Base-by-base conservation (phyloP, 768 basidiomycete genomes). In the Hypholoma sublateritium region DNA sequence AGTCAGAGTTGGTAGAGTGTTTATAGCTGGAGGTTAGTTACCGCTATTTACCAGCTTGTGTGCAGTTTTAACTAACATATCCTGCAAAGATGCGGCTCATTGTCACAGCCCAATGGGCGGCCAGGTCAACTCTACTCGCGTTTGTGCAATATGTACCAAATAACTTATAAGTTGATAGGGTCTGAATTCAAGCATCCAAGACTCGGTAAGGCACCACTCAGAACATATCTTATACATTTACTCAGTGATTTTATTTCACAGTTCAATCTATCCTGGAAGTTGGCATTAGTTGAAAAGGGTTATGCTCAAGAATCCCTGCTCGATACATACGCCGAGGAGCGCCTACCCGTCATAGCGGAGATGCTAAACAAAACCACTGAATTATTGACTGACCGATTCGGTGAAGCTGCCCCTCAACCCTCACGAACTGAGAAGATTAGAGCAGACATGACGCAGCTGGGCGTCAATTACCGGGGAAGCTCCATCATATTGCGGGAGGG, bases 391-490 rank as follows among this genome's bases (percentile, higher is more conserved):
- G 39, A 53, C n/a, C 14, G 43, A 28, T 44, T 39, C 17, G 43
- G 42, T 12, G 17, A 53, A 13, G n/a, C 34, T 14, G n/a, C 28
- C 48, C 50, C 35, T 16, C 28, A 32, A 32, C 55, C 22, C 39
- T 16, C 5, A 47, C 57, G 7, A 53, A 17, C n/a, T 58, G 58
- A 17, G 53, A 53, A 5, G 65, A 64, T 62, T 17, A 57, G 57
- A 5, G 61, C 63, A 11, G 61, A 67, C 4, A 58, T 80, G 5
- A 64, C 66, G 13, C 78, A 80, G 65, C 75, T 83, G 17, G 80
- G 78, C 5, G 71, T 83, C 49, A 84, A 83, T 67, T 85, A 80
- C 62, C 75, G 83, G 4, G 75, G 76, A 64, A 83, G 82, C 60
- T 63, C 76, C 0, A 71, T 83, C 32, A 70, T 83, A 1, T 19